A percentile compares a stretch with the other conserved stretches of the same genome.
These are phyloP conservation scores for Fragilariopsis cylindrus DNA, from an alignment of 108 stramenopile genomes.

Conservation along the genomic window DNA sequence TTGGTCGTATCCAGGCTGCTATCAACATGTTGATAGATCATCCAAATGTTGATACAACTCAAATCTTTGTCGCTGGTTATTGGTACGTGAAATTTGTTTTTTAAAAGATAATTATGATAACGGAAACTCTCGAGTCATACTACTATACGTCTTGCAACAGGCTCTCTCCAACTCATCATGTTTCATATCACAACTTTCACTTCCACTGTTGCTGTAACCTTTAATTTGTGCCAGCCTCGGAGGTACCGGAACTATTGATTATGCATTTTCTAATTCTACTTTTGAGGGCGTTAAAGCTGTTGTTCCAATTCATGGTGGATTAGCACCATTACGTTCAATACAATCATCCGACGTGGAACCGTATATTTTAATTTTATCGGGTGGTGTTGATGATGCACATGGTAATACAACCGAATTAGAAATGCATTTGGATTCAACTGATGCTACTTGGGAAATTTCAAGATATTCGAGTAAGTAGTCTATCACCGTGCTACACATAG, in stretches of 20 bases:
- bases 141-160: not conserved
- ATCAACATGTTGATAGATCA: constrained; percentile 33
- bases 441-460: constrained; percentile 47
- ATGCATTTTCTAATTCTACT: constrained; percentile 22
- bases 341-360: not conserved
- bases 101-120: too few species aligned
- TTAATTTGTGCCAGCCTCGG: not conserved
- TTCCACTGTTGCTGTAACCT: too few species aligned
- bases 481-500: too few species aligned
- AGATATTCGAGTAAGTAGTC: constrained; percentile 26
- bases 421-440: constrained; percentile 28
- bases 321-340: constrained; percentile 20
- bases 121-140: not conserved
- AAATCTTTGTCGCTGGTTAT: constrained; percentile 45
- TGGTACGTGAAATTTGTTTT: constrained; percentile 22
- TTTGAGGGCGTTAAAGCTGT: constrained; percentile 33
- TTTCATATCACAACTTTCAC: not conserved
- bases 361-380: constrained; percentile 34
- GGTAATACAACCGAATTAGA: constrained; percentile 42
- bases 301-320: constrained; percentile 44
- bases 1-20: constrained; percentile 40
- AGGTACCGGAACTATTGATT: constrained; percentile 36
- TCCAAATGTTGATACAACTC: constrained; percentile 23
- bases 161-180: constrained; percentile 1
- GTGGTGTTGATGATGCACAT: constrained; percentile 42